Conservation (phyloP, 371 early-diverging fungal genomes). For the Mucor plumbeus region DNA sequence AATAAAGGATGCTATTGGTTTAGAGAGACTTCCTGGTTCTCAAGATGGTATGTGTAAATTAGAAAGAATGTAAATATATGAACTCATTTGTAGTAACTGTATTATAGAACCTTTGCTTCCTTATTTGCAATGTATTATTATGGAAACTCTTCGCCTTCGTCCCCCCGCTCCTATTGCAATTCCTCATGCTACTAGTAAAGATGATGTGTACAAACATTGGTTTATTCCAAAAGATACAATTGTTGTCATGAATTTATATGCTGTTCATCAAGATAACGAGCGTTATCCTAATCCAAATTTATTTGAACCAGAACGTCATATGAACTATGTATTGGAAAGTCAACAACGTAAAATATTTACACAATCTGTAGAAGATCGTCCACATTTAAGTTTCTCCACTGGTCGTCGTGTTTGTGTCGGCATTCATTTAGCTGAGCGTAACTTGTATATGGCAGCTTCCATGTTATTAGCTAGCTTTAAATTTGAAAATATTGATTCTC, state of each 20-base stretch:
- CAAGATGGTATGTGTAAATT: conserved; percentile 38
- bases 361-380: conserved; percentile 42
- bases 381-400: conserved; percentile 51
- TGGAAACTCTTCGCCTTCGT: conserved; percentile 47
- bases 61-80: no score
- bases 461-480: conserved; percentile 43
- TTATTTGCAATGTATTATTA: conserved; percentile 54
- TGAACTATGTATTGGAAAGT: conserved; percentile 28
- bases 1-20: conserved; percentile 37
- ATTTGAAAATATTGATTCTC: conserved; percentile 30
- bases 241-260: conserved; percentile 50
- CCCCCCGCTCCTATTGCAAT: conserved; percentile 52
- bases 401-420: conserved; percentile 60
- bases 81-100: no score
- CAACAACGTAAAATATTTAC: conserved; percentile 12
- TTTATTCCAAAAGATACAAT: conserved; percentile 54
- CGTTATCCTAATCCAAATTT: conserved; percentile 35
- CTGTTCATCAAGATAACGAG: conserved; percentile 41
- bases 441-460: conserved; percentile 44
- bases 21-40: conserved; percentile 38
- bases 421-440: conserved; percentile 56
- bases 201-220: conserved; percentile 49
- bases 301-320: conserved; percentile 51
- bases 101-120: conserved; percentile 34
- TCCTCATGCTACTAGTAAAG: conserved; percentile 50